phyloP scores from a whole-genome alignment of 192 early-diverging fungal species.

The Entomortierella parvispora region DNA sequence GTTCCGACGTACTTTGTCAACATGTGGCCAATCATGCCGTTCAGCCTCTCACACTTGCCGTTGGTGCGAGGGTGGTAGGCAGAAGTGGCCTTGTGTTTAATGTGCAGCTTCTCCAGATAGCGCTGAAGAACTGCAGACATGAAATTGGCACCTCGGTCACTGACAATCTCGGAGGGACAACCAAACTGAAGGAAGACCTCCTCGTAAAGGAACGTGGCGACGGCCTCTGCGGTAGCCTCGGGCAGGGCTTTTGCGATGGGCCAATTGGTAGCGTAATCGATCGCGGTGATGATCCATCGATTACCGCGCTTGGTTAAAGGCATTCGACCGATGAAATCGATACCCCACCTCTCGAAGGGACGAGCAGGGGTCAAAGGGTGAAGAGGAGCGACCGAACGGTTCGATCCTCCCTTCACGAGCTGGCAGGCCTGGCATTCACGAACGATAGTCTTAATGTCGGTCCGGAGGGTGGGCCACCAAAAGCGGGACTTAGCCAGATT shows the following conservation, averaged over 20 bases:
- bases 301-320: slow-evolving; percentile 5
- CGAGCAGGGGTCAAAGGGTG: neutral
- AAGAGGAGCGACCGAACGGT: neutral
- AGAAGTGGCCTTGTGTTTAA: slow-evolving; percentile 13
- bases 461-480: neutral
- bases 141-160: slow-evolving; percentile 24
- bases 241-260: slow-evolving; percentile 22
- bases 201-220: slow-evolving; percentile 36
- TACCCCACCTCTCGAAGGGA: neutral
- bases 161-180: slow-evolving; percentile 22
- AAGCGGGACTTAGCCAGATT: neutral
- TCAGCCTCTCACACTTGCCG: slow-evolving; percentile 18
- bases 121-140: neutral
- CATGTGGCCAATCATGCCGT: slow-evolving; percentile 8
- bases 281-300: slow-evolving; percentile 25
- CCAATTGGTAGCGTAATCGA: slow-evolving; percentile 45
- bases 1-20: slow-evolving; percentile 9
- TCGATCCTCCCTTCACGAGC: neutral
- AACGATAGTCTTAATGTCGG: neutral
- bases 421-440: neutral
- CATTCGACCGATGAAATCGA: slow-evolving; percentile 5
- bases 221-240: slow-evolving; percentile 12
- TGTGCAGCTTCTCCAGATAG: slow-evolving; percentile 6
- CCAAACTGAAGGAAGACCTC: slow-evolving; percentile 36
- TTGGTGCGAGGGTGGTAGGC: slow-evolving; percentile 23